A percentile compares a stretch with the other conserved stretches of the same genome.
phyloP scores from a whole-genome alignment of 306 rosid genomes.

The Canavalia ensiformis region DNA sequence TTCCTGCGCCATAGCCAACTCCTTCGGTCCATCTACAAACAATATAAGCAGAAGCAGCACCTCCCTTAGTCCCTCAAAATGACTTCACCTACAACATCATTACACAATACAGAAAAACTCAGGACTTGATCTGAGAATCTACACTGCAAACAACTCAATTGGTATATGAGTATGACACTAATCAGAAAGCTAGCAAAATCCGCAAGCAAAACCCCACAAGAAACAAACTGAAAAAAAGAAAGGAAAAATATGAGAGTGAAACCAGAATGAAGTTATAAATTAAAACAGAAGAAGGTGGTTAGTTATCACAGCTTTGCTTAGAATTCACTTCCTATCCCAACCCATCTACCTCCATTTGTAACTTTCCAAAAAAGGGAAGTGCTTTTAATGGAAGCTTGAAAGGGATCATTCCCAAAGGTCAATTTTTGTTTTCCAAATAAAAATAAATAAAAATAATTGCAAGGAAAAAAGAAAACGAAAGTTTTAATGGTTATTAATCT shows the following conservation, averaged over 20 bases:
- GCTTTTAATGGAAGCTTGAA: constrained; percentile 47
- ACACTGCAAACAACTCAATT: constrained; percentile 32
- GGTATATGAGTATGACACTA: not conserved
- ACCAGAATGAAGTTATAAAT: constrained; percentile 7
- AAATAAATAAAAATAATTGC: no score
- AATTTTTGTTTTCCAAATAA: not conserved
- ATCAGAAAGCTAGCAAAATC: constrained; percentile 40
- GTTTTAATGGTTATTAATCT: constrained; percentile 47
- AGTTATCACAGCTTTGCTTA: constrained; percentile 61
- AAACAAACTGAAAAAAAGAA: not conserved
- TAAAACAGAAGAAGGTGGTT: constrained; percentile 42
- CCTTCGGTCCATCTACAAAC: constrained; percentile 69
- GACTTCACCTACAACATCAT: constrained; percentile 49
- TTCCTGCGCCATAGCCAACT: constrained; percentile 90
- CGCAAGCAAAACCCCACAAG: constrained; percentile 35
- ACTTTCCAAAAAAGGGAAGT: constrained; percentile 44
- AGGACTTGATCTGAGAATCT: constrained; percentile 25
- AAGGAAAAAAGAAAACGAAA: not conserved
- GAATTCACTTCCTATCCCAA: constrained; percentile 61
- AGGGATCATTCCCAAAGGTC: constrained; percentile 40
- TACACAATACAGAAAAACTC: constrained; percentile 44
- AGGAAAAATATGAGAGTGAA: constrained; percentile 11
- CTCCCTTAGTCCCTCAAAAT: constrained; percentile 47
- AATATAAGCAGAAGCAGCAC: constrained; percentile 43
- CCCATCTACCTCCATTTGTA: constrained; percentile 57